Conservation (phyloP, 306 rosid species). For the Astragalus membranaceus region DNA sequence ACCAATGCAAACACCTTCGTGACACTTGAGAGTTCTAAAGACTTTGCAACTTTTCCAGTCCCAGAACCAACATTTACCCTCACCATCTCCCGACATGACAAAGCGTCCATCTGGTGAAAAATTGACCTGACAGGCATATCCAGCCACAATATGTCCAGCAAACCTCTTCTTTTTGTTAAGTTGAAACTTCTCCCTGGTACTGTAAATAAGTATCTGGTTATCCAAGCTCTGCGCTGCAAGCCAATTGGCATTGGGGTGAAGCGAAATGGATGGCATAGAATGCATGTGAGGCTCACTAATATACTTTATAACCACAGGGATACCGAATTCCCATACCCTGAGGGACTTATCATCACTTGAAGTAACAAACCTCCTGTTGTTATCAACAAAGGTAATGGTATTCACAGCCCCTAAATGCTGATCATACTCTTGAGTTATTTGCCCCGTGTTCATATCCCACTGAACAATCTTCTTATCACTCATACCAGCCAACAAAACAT, state of each 20-base stretch:
- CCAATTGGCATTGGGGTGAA: constrained; percentile 90
- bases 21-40: constrained; percentile 90
- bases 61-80: constrained; percentile 99
- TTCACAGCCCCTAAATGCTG: constrained; percentile 98
- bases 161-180: constrained; percentile 95
- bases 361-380: constrained; percentile 91
- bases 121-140: constrained; percentile 92
- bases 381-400: constrained; percentile 95
- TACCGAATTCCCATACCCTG: constrained; percentile 95
- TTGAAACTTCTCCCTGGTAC: constrained; percentile 97
- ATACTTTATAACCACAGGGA: constrained; percentile 95
- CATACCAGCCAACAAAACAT: constrained; percentile 92
- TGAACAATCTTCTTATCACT: constrained; percentile 99
- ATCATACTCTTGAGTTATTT: constrained; percentile 98
- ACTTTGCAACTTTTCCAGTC: constrained; percentile 99
- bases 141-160: constrained; percentile 91
- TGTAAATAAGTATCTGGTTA: constrained; percentile 91
- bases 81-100: constrained; percentile 93
- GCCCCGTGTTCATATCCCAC: constrained; percentile 93
- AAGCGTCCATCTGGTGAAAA: constrained; percentile 96
- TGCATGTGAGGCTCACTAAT: constrained; percentile 99
- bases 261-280: constrained; percentile 93
- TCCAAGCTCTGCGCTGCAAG: constrained; percentile 98
- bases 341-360: constrained; percentile 96
- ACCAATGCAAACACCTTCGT: constrained; percentile 92